These are phyloP conservation scores for Elsinoe arachidis DNA, from an alignment of 2,329 filamentous ascomycete genomes.

Conservation along the genomic window DNA sequence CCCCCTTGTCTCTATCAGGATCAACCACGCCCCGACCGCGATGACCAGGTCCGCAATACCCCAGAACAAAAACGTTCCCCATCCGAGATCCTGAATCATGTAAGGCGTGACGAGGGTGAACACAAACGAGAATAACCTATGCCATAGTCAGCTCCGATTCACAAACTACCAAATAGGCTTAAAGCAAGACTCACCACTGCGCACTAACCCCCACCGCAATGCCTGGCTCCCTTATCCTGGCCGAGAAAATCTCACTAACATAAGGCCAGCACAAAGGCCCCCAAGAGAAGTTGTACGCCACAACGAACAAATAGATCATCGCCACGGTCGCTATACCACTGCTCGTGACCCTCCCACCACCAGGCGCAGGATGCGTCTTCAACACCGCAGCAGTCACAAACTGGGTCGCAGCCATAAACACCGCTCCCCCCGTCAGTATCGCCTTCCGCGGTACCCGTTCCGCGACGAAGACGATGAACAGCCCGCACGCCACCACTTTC, in stretches of 20 bases:
- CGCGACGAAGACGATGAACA: constrained; percentile 46
- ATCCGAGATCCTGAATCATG: constrained; percentile 41
- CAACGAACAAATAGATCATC: constrained; percentile 48
- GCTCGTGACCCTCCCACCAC: constrained; percentile 22
- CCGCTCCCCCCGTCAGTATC: constrained; percentile 25
- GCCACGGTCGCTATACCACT: constrained; percentile 43
- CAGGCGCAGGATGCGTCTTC: constrained; percentile 21
- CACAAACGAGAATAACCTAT: constrained; percentile 40
- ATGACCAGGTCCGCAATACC: constrained; percentile 39
- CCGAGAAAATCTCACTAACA: constrained; percentile 45
- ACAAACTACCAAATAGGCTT: constrained; percentile 40
- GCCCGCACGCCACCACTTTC: constrained; percentile 43
- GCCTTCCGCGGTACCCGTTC: constrained; percentile 41
- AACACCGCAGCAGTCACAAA: constrained; percentile 27
- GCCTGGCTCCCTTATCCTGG: constrained; percentile 42
- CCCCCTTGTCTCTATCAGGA: constrained; percentile 31
- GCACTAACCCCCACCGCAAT: constrained; percentile 43
- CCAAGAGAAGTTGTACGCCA: constrained; percentile 46
- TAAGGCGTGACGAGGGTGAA: constrained; percentile 35
- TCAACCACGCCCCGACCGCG: constrained; percentile 31
- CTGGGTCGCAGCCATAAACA: constrained; percentile 30
- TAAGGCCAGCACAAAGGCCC: constrained; percentile 47
- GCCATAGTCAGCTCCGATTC: too few species aligned
- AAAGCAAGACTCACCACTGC: constrained; percentile 39
- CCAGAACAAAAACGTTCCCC: constrained; percentile 42